Conservation (phyloP, 768 basidiomycete genomes). For the Leucocoprinus leucothites region DNA sequence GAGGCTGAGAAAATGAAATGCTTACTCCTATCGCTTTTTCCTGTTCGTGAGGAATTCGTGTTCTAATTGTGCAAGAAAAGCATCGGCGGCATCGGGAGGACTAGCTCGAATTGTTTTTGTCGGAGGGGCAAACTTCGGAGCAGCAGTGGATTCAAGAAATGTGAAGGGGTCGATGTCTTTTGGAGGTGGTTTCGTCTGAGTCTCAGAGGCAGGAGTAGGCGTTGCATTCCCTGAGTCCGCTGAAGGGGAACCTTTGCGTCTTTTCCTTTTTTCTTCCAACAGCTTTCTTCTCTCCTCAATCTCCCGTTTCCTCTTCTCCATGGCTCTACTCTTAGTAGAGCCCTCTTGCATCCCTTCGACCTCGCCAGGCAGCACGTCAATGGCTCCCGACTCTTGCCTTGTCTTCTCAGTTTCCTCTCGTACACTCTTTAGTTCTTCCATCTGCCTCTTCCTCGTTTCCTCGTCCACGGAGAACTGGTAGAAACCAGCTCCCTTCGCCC, state of each 20-base stretch:
- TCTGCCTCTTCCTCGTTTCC: slow-evolving; percentile 69
- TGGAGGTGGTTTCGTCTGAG: background rate
- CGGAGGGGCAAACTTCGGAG: slow-evolving; percentile 18
- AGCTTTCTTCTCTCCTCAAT: slow-evolving; percentile 62
- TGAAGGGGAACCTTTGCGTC: slow-evolving; percentile 24
- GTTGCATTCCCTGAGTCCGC: slow-evolving; percentile 4
- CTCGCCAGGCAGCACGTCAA: slow-evolving; percentile 65
- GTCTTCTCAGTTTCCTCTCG: slow-evolving; percentile 70
- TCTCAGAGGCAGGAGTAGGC: background rate
- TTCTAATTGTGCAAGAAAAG: slow-evolving; percentile 65
- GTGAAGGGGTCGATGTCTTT: slow-evolving; percentile 45
- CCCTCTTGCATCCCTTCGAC: slow-evolving; percentile 67
- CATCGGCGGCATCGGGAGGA: slow-evolving; percentile 46
- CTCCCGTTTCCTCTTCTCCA: slow-evolving; percentile 74
- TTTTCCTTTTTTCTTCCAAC: slow-evolving; percentile 68
- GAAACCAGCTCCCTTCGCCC: slow-evolving; percentile 86
- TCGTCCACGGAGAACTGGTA: slow-evolving; percentile 91
- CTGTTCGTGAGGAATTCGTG: slow-evolving; percentile 45
- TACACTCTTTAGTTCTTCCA: slow-evolving; percentile 73
- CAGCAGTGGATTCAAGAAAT: slow-evolving; percentile 37
- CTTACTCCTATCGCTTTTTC: slow-evolving; percentile 15
- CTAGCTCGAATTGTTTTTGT: slow-evolving; percentile 12
- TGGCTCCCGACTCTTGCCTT: slow-evolving; percentile 57
- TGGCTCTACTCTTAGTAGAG: slow-evolving; percentile 44
- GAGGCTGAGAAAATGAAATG: background rate